These are phyloP conservation scores for Fusarium beomiforme DNA, from an alignment of 2,329 filamentous ascomycete species.

Conservation along the genomic window DNA sequence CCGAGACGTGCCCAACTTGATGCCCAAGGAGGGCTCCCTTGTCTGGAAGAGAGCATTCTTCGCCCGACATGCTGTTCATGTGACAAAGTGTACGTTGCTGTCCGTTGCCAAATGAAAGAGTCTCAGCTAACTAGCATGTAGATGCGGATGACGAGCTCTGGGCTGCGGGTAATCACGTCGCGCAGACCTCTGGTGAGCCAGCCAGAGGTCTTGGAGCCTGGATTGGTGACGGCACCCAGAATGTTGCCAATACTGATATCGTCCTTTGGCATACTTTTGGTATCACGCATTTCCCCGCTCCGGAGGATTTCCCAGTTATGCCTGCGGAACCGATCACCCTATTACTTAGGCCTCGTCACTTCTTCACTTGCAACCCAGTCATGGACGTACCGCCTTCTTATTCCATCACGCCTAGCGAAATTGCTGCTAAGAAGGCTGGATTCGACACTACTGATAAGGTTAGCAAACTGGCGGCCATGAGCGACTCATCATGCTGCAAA, in stretches of 20 bases:
- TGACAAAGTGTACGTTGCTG: conserved; percentile 79
- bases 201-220: conserved; percentile 78
- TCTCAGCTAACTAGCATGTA: conserved; percentile 42
- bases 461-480: conserved; percentile 36
- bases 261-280: conserved; percentile 97
- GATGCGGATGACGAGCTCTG: conserved; percentile 84
- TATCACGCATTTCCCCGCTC: conserved; percentile 86
- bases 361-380: conserved; percentile 82
- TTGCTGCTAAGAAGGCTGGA: conserved; percentile 31
- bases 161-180: conserved; percentile 86
- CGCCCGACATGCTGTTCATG: conserved; percentile 85
- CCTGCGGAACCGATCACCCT: conserved; percentile 86
- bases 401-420: conserved; percentile 46
- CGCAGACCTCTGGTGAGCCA: conserved; percentile 85
- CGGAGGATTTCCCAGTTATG: conserved; percentile 95
- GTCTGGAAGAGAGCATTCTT: conserved; percentile 93
- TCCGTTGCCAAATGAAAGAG: accelerated
- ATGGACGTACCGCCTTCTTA: conserved; percentile 77
- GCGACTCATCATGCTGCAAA: neutral
- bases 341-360: conserved; percentile 81
- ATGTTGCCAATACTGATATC: conserved; percentile 83
- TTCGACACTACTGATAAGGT: conserved; percentile 33
- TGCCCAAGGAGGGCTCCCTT: conserved; percentile 82
- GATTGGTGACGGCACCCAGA: conserved; percentile 77
- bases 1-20: conserved; percentile 79